phyloP scores from a whole-genome alignment of 192 early-diverging fungal species.

The Coemansia sp. region DNA sequence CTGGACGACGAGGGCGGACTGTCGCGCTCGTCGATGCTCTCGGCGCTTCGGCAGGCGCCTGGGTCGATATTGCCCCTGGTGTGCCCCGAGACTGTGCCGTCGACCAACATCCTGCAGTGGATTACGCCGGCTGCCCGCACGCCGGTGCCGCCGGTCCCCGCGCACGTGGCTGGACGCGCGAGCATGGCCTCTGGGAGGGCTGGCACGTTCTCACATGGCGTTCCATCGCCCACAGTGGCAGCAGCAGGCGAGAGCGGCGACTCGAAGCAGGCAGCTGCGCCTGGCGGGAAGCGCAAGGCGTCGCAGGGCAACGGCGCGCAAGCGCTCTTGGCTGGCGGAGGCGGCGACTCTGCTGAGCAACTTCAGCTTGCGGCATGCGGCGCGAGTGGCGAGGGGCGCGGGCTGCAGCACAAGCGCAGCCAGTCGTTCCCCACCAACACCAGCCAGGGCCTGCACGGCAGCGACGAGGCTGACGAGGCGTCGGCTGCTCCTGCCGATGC shows the following conservation, averaged over 20 bases:
- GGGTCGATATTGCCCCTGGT: slow-evolving; percentile 58
- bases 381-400: slow-evolving; percentile 3
- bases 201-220: slow-evolving; percentile 44
- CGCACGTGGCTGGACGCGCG: slow-evolving; percentile 18
- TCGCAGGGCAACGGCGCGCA: slow-evolving; percentile 4
- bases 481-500: not conserved
- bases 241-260: not conserved
- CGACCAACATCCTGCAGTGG: slow-evolving; percentile 57
- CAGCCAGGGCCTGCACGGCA: slow-evolving; percentile 10
- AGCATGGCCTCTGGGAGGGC: slow-evolving; percentile 28
- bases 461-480: not conserved
- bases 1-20: slow-evolving; percentile 18
- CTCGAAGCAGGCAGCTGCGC: not conserved
- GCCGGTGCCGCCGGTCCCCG: slow-evolving; percentile 14
- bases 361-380: not conserved
- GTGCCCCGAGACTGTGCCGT: slow-evolving; percentile 56
- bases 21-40: slow-evolving; percentile 17
- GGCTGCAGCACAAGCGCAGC: slow-evolving; percentile 51
- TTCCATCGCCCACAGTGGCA: slow-evolving; percentile 1
- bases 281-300: slow-evolving; percentile 7
- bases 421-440: slow-evolving; percentile 42
- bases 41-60: slow-evolving; percentile 44
- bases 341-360: not conserved
- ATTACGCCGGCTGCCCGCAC: slow-evolving; percentile 47
- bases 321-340: not conserved